Base-by-base conservation (phyloP, 2,329 filamentous ascomycete species). In the Verticillium klebahnii region DNA sequence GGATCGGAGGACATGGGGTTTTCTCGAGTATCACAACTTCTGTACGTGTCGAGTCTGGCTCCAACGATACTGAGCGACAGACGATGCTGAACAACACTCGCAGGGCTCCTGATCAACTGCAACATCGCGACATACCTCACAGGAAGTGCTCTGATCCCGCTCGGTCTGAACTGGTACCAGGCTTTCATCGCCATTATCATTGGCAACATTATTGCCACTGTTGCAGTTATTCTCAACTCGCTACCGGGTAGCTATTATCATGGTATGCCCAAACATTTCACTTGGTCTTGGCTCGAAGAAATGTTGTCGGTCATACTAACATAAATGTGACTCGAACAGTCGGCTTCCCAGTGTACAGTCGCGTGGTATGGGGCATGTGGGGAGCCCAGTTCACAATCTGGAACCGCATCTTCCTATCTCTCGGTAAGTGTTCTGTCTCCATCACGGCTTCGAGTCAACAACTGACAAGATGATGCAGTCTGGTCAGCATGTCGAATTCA, bases 41-140 rank as follows among this genome's bases (percentile, higher is more conserved):
- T 80, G 79, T 80, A 66, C 32, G 71, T 29, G 5, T 5, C 29
- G 29, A 29, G 29, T 54, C 14, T 12, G 14, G 15, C 7, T 19
- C 19, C 8, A 5, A 29, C 9, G 19, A 11, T 17, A 15, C 5
- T 19, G 2, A 15, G 14, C 23, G 5, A 19, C 7, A 23, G 5
- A 50, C 9, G 2, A 6, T 39, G 50, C 63, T 62, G 8, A 63
- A 58, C 23, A 31, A n/a, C 25, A 11, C 39, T 2, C 32, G 2
- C 32, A 79, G 77, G 78, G 78, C 70, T 82, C n/a, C 66, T 82
- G 56, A 75, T 80, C 65, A 81, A 82, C 63, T 78, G 73, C 62
- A 78, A 75, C 63, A 78, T 78, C 63, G 71, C 76, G 1, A 77
- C 74, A 1, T 79, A 75, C 60, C 68, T 78, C 19, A 75, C 75